These are phyloP conservation scores for Suillus cothurnatus DNA, from an alignment of 768 basidiomycete genomes.

Conservation along the genomic window DNA sequence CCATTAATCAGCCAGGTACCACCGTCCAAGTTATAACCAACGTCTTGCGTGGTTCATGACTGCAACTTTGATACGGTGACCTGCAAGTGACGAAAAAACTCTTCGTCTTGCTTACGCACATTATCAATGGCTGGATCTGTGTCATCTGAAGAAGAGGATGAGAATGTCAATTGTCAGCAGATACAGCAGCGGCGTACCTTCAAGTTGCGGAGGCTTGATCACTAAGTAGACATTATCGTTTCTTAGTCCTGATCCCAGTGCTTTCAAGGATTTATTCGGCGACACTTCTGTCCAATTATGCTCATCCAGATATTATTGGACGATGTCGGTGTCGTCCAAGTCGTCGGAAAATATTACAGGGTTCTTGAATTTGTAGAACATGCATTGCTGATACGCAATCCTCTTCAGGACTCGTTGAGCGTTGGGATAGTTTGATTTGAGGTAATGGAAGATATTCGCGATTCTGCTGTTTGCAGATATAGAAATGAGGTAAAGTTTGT, in stretches of 20 bases:
- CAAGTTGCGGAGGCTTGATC: background rate
- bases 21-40: background rate
- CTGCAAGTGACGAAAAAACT: constrained; percentile 3
- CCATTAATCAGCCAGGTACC: background rate
- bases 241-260: background rate
- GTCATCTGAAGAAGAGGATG: background rate
- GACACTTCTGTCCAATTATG: background rate
- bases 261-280: background rate
- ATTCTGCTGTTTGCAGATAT: background rate
- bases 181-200: too few species aligned
- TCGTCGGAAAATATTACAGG: background rate
- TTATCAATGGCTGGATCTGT: background rate
- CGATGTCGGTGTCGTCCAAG: background rate
- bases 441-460: background rate
- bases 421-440: background rate
- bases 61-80: background rate
- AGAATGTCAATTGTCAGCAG: background rate
- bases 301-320: background rate
- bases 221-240: background rate
- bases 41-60: background rate
- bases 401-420: background rate
- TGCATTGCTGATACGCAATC: background rate
- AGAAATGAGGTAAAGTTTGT: background rate
- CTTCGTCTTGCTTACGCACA: background rate
- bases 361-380: background rate